Evolutionary conservation across 768 basidiomycete species (phyloP), one percentile per base, ranked within the genome.

Genomic region (Lyophyllum atratum): DNA sequence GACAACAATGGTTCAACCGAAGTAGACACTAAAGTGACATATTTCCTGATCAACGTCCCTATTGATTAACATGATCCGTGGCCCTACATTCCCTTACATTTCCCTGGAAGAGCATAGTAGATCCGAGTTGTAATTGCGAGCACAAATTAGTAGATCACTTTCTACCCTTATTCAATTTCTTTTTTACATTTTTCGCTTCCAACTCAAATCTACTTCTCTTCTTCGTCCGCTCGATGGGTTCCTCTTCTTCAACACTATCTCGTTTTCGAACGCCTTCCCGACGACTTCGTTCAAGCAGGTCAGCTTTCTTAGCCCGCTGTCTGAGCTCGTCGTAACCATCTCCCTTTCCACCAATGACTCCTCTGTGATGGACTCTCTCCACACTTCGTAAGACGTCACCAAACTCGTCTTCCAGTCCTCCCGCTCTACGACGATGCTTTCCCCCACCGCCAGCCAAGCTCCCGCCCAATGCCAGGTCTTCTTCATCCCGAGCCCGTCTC

Each of bases 261-360:
- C 72, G 62, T 44, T 67, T 71, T 52, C 66, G 69, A 10, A 63
- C 55, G 49, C 56, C 40, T 54, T 67, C 67, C 29, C 67, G 61
- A 40, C 86, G 76, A 50, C 88, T 85, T 55, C 91, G 74, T 48
- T 80, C 80, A 26, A 93, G 70, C 1, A 84, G 78, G 60, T 80
- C 76, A 42, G 73, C 75, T 69, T 87, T 90, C 72, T 83, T 87
- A 6, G 87, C 85, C 60, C 78, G 82, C 66, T 81, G 74, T 62
- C 92, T 74, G 57, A 95, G 76, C 64, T 88, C 89, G 55, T 94
- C 93, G 56, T 95, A 95, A 10, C 91, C 93, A 67, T 93, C 92
- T 7, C 80, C 71, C 19, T 72, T 76, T 42, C 76, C 67, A 45
- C 69, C 70, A 29, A 74, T 68, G 33, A 71, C 66, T 34, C 68